A percentile compares a stretch with the other conserved stretches of the same genome.
Conservation (phyloP, 1,284 basidiomycete species). For the Ceratobasidium sp. region DNA sequence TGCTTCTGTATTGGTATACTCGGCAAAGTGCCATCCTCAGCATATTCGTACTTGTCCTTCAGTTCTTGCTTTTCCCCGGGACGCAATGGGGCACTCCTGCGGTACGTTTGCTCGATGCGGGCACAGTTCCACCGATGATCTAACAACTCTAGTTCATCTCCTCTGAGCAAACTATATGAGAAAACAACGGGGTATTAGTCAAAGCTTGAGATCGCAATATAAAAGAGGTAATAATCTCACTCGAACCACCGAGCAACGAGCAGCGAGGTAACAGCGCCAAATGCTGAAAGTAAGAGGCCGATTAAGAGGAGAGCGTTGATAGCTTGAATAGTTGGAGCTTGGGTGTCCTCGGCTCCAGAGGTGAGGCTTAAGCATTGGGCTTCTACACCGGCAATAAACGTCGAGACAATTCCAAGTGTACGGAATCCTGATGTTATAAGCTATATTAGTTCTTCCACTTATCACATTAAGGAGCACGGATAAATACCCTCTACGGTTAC, state of each 20-base stretch:
- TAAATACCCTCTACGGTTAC: conserved; percentile 23
- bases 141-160: conserved; percentile 16
- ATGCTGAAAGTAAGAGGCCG: conserved; percentile 25
- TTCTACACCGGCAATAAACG: conserved; percentile 38
- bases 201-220: not conserved
- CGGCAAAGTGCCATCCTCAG: conserved; percentile 5
- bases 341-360: not conserved
- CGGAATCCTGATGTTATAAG: conserved; percentile 9
- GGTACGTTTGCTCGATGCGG: not conserved
- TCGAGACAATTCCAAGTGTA: conserved; percentile 32
- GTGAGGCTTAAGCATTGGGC: conserved; percentile 20
- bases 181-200: not conserved
- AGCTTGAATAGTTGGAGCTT: not conserved
- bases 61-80: not conserved
- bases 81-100: not conserved
- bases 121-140: conserved; percentile 34
- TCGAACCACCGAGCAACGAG: conserved; percentile 37
- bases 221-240: not conserved
- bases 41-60: not conserved
- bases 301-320: conserved; percentile 28
- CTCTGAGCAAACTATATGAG: conserved; percentile 1
- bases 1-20: not conserved
- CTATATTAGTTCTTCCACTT: no score
- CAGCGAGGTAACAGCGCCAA: conserved; percentile 26
- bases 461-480: not conserved